Evolutionary conservation across 345 rosid species (phyloP).

Genomic region (Lepidium sativum): DNA sequence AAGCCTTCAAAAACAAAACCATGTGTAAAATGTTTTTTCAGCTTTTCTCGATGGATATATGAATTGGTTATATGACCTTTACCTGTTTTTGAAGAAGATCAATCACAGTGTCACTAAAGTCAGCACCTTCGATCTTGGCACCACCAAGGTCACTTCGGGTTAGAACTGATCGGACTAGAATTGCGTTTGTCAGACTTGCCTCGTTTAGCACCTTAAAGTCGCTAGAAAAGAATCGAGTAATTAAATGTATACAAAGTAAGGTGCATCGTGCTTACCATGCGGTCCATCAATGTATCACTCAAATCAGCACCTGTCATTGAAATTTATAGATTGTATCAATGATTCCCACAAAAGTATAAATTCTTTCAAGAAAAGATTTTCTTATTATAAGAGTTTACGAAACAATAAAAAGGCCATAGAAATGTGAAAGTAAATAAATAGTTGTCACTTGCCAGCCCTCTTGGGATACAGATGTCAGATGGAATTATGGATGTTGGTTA

Average conservation of each 20-base stretch:
- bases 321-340: background rate
- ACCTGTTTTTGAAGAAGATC: conserved; percentile 93
- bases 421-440: background rate
- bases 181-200: conserved; percentile 79
- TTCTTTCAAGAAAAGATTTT: background rate
- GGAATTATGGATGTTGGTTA: no score
- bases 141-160: conserved; percentile 95
- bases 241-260: background rate
- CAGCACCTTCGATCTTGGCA: conserved; percentile 86
- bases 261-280: conserved; percentile 52
- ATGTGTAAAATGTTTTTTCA: background rate
- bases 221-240: background rate
- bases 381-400: background rate
- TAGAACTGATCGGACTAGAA: conserved; percentile 69
- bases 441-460: background rate
- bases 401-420: background rate
- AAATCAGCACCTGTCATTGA: conserved; percentile 76
- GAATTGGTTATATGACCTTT: no score
- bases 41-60: background rate
- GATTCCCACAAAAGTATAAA: background rate
- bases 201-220: conserved; percentile 67
- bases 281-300: conserved; percentile 97
- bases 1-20: conserved; percentile 40
- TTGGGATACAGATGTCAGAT: background rate
- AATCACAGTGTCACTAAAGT: conserved; percentile 90